phyloP scores from a whole-genome alignment of 306 rosid genomes.

The Elaeagnus macrophylla region DNA sequence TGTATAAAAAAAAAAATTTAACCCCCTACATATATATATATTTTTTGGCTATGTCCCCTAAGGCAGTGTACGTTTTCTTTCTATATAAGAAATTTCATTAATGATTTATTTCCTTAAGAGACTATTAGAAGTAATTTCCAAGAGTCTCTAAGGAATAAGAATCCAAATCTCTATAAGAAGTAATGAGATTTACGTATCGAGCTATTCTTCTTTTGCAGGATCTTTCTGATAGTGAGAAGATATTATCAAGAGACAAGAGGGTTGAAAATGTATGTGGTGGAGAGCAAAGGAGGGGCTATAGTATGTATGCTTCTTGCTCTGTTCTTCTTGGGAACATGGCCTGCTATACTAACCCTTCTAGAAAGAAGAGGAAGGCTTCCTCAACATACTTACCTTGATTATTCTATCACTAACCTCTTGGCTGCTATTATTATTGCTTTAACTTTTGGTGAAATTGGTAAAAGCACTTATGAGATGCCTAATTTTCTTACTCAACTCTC shows the following conservation, averaged over 20 bases:
- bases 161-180: too few species aligned
- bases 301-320: constrained; percentile 71
- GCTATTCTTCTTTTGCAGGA: constrained; percentile 28
- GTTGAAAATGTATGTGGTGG: constrained; percentile 66
- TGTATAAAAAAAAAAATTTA: too few species aligned
- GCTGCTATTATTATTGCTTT: constrained; percentile 84
- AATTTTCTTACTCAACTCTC: constrained; percentile 64
- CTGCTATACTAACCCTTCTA: constrained; percentile 61
- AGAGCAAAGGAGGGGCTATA: constrained; percentile 85
- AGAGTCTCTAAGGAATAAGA: too few species aligned
- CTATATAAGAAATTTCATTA: too few species aligned
- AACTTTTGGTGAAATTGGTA: constrained; percentile 71
- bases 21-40: too few species aligned
- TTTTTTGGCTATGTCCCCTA: too few species aligned
- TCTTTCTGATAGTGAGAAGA: constrained; percentile 24
- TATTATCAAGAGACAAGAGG: constrained; percentile 16
- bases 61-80: too few species aligned
- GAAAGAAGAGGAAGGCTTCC: constrained; percentile 92
- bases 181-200: background rate
- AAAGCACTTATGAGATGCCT: constrained; percentile 34
- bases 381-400: constrained; percentile 91
- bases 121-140: too few species aligned
- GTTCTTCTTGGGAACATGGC: constrained; percentile 82
- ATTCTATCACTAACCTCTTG: constrained; percentile 63
- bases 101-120: too few species aligned